phyloP scores from a whole-genome alignment of 2,329 filamentous ascomycete genomes.

The Fusarium sp. region DNA sequence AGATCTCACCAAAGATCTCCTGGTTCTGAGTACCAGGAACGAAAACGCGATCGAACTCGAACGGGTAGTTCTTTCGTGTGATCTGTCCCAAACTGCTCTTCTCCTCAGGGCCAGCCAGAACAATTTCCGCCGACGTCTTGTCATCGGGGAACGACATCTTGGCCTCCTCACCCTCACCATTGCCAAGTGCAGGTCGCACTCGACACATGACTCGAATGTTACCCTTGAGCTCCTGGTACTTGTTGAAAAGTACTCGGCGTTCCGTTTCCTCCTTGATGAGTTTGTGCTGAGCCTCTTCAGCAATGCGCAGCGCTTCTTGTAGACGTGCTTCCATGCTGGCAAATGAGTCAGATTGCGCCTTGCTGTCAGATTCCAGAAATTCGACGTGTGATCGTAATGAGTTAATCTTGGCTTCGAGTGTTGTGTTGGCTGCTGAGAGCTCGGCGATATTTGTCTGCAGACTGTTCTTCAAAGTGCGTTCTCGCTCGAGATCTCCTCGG shows the following conservation, averaged over 20 bases:
- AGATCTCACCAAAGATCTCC: constrained; percentile 95
- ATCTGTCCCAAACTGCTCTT: constrained; percentile 82
- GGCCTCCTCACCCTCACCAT: constrained; percentile 73
- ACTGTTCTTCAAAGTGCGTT: constrained; percentile 70
- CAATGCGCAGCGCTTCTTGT: constrained; percentile 78
- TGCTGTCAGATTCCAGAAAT: constrained; percentile 89
- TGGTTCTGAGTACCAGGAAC: constrained; percentile 80
- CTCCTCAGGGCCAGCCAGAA: constrained; percentile 84
- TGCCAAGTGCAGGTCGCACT: constrained; percentile 79
- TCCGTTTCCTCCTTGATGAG: constrained; percentile 92
- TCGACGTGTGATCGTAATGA: constrained; percentile 85
- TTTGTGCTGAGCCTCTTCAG: constrained; percentile 80
- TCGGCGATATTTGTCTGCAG: constrained; percentile 67
- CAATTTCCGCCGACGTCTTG: constrained; percentile 88
- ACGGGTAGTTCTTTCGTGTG: constrained; percentile 82
- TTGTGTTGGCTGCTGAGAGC: constrained; percentile 69
- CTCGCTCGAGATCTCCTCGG: constrained; percentile 66
- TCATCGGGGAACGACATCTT: constrained; percentile 83
- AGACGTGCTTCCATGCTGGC: constrained; percentile 83
- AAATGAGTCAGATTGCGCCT: constrained; percentile 89
- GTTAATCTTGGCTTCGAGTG: constrained; percentile 79
- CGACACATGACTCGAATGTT: constrained; percentile 99
- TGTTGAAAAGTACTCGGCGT: constrained; percentile 92
- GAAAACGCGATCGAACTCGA: constrained; percentile 95
- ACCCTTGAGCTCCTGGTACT: constrained; percentile 96